phyloP scores from a whole-genome alignment of 2,329 filamentous ascomycete genomes.

The Cordyceps pruinosa region DNA sequence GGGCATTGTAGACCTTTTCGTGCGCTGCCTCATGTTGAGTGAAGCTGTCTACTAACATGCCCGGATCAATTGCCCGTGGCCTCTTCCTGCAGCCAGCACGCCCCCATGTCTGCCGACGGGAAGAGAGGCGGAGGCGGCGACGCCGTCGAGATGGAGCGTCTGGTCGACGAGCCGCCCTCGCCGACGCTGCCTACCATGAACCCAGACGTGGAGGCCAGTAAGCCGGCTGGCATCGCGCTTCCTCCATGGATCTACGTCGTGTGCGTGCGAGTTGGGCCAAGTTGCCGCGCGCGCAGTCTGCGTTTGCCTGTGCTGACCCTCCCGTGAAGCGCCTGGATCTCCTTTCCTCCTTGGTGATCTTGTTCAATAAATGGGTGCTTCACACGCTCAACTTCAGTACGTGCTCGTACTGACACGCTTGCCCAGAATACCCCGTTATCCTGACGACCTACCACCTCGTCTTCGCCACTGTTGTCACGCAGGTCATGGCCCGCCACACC shows the following conservation, averaged over 20 bases:
- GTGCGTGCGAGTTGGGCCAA: neutral
- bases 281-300: neutral
- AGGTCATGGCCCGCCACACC: slow-evolving; percentile 85
- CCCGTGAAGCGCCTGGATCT: slow-evolving; percentile 59
- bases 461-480: slow-evolving; percentile 91
- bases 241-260: slow-evolving; percentile 7
- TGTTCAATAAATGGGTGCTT: slow-evolving; percentile 95
- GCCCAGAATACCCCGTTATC: slow-evolving; percentile 62
- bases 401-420: too few relatives aligned
- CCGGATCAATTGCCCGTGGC: neutral
- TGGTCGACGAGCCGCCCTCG: slow-evolving; percentile 1
- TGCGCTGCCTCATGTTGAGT: too few relatives aligned
- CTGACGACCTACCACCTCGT: slow-evolving; percentile 93
- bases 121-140: neutral
- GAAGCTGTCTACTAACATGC: too few relatives aligned
- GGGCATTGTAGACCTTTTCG: too few relatives aligned
- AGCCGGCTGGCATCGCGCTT: neutral
- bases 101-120: neutral
- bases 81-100: neutral
- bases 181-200: slow-evolving; percentile 7
- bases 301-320: neutral
- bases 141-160: slow-evolving; percentile 7
- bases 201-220: neutral
- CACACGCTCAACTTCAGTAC: slow-evolving; percentile 62
- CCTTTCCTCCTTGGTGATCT: slow-evolving; percentile 79